Conservation (phyloP, 2,329 filamentous ascomycete species). For the Ramularia collo-cygni region DNA sequence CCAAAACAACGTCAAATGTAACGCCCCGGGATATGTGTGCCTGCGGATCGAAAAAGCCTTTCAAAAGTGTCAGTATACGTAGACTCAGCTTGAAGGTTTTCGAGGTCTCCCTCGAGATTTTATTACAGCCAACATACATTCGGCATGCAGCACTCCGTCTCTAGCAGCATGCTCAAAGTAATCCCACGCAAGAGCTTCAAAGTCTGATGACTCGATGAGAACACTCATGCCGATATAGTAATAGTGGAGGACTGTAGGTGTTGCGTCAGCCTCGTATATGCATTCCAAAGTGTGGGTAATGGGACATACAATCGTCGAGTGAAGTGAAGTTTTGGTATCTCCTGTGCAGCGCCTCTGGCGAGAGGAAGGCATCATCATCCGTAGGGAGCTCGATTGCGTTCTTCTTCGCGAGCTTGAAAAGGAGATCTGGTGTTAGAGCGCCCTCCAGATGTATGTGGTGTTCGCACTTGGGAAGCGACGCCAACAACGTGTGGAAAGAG, state of each 20-base stretch:
- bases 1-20: constrained; percentile 55
- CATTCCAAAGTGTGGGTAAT: neutral
- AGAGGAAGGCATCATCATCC: constrained; percentile 57
- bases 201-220: constrained; percentile 59
- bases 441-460: constrained; percentile 78
- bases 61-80: constrained; percentile 54
- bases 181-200: constrained; percentile 63
- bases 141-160: constrained; percentile 64
- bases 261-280: neutral
- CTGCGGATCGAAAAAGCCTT: constrained; percentile 76
- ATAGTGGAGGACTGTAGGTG: constrained; percentile 41
- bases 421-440: constrained; percentile 60
- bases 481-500: constrained; percentile 53
- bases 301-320: constrained; percentile 63
- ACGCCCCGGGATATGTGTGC: constrained; percentile 61
- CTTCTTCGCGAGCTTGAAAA: constrained; percentile 61
- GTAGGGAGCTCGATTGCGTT: constrained; percentile 56
- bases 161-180: constrained; percentile 61
- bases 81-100: constrained; percentile 54
- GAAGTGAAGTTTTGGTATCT: constrained; percentile 63
- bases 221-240: constrained; percentile 73
- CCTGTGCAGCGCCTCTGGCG: constrained; percentile 50
- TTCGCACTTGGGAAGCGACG: constrained; percentile 64
- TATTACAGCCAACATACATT: constrained; percentile 79
- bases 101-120: constrained; percentile 66